phyloP scores from a whole-genome alignment of 2,329 filamentous ascomycete species.

The Orbilia blumenaviensis region DNA sequence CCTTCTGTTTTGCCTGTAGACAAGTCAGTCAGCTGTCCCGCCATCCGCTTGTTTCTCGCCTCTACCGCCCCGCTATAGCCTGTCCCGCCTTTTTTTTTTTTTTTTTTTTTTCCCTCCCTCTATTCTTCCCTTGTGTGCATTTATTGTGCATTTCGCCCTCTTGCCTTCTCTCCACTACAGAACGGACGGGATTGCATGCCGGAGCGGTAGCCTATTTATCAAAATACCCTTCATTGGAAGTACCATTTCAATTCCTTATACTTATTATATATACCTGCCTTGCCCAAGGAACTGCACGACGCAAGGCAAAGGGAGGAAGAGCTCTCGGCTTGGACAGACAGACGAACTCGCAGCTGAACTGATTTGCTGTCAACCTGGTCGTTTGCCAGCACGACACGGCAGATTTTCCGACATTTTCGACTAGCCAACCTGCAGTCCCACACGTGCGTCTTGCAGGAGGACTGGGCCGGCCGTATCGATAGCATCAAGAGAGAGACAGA shows the following conservation, averaged over 20 bases:
- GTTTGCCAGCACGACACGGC: slow-evolving; percentile 51
- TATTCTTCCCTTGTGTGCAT: neutral
- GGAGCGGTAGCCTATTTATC: slow-evolving; percentile 42
- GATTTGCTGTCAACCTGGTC: slow-evolving; percentile 52
- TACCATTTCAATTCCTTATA: neutral
- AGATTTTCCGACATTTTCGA: slow-evolving; percentile 47
- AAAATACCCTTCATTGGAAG: slow-evolving; percentile 11
- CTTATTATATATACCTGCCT: slow-evolving; percentile 12
- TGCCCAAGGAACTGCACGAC: slow-evolving; percentile 14
- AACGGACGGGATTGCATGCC: slow-evolving; percentile 23
- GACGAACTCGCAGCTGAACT: slow-evolving; percentile 32
- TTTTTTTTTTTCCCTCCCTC: neutral
- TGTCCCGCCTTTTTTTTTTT: slow-evolving; percentile 23
- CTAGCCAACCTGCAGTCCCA: slow-evolving; percentile 51
- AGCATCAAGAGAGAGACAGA: neutral
- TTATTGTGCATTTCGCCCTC: neutral
- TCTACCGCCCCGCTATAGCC: slow-evolving; percentile 27
- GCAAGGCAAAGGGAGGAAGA: slow-evolving; percentile 35
- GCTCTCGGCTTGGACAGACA: slow-evolving; percentile 18
- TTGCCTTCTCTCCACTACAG: slow-evolving; percentile 11
- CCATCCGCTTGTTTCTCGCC: slow-evolving; percentile 41
- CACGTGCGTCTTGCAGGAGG: slow-evolving; percentile 49
- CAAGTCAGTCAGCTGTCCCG: slow-evolving; percentile 43
- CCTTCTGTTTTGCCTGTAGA: slow-evolving; percentile 1
- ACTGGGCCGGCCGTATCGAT: slow-evolving; percentile 32